Evolutionary conservation across 73 alveolate genomes (phyloP).

Genomic region (Paraurostyla sp.): DNA sequence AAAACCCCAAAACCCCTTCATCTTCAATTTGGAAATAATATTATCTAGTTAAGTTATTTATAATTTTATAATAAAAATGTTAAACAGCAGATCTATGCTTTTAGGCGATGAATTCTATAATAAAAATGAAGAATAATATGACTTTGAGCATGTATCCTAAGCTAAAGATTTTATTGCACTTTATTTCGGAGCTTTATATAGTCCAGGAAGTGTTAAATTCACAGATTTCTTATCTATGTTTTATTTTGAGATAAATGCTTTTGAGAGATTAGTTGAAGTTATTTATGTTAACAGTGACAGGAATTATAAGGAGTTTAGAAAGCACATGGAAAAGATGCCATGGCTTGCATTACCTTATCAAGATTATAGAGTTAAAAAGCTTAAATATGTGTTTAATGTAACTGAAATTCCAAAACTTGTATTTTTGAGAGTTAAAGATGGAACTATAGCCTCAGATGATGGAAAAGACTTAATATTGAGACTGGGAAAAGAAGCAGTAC

Average conservation of each 20-base stretch:
- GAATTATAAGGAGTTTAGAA: slow-evolving; percentile 26
- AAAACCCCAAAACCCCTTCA: slow-evolving; percentile 52
- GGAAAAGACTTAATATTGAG: slow-evolving; percentile 31
- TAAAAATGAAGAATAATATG: background rate
- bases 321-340: slow-evolving; percentile 70
- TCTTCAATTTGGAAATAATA: no score
- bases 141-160: background rate
- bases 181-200: slow-evolving; percentile 19
- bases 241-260: slow-evolving; percentile 32
- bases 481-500: slow-evolving; percentile 34
- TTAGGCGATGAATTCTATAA: slow-evolving; percentile 30
- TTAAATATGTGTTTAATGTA: slow-evolving; percentile 24
- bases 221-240: slow-evolving; percentile 42
- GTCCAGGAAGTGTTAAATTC: slow-evolving; percentile 25
- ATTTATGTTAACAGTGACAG: slow-evolving; percentile 51
- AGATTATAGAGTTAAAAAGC: slow-evolving; percentile 37
- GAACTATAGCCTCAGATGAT: slow-evolving; percentile 33
- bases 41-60: background rate
- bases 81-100: slow-evolving; percentile 15
- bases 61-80: slow-evolving; percentile 1
- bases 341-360: slow-evolving; percentile 68
- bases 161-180: slow-evolving; percentile 48
- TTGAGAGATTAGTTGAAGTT: slow-evolving; percentile 43
- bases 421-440: slow-evolving; percentile 25
- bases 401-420: slow-evolving; percentile 37